These are phyloP conservation scores for Orbilia blumenaviensis DNA, from an alignment of 2,329 filamentous ascomycete genomes.

Conservation along the genomic window DNA sequence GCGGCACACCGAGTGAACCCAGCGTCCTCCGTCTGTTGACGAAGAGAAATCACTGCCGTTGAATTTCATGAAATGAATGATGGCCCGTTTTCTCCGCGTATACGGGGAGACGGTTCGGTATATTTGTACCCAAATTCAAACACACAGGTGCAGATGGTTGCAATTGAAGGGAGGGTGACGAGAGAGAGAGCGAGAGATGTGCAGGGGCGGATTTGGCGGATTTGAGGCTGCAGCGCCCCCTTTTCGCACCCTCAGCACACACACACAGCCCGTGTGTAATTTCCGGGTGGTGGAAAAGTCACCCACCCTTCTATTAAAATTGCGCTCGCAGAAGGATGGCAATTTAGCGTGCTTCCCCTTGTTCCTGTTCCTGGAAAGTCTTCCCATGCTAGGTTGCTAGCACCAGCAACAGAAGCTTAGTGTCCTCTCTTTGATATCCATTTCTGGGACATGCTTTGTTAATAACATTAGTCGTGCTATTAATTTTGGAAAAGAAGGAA, in stretches of 20 bases:
- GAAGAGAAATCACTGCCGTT: background rate
- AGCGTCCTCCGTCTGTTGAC: background rate
- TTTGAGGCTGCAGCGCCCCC: conserved; percentile 38
- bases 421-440: conserved; percentile 16
- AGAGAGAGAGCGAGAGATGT: conserved; percentile 11
- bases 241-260: conserved; percentile 20
- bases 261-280: conserved; percentile 39
- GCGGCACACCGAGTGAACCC: background rate
- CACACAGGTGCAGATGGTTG: background rate
- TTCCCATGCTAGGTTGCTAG: conserved; percentile 21
- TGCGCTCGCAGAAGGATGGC: conserved; percentile 21
- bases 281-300: conserved; percentile 25
- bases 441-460: conserved; percentile 23
- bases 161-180: background rate
- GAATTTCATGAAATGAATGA: background rate
- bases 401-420: conserved; percentile 19
- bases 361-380: conserved; percentile 47
- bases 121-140: background rate
- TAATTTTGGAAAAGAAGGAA: conserved; percentile 10
- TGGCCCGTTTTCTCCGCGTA: background rate
- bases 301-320: conserved; percentile 31
- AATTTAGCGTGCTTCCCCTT: conserved; percentile 5
- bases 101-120: background rate
- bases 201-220: conserved; percentile 18
- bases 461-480: conserved; percentile 15